Evolutionary conservation across 495 filamentous ascomycete genomes (phyloP).

Genomic region (Annulohypoxylon nitens): DNA sequence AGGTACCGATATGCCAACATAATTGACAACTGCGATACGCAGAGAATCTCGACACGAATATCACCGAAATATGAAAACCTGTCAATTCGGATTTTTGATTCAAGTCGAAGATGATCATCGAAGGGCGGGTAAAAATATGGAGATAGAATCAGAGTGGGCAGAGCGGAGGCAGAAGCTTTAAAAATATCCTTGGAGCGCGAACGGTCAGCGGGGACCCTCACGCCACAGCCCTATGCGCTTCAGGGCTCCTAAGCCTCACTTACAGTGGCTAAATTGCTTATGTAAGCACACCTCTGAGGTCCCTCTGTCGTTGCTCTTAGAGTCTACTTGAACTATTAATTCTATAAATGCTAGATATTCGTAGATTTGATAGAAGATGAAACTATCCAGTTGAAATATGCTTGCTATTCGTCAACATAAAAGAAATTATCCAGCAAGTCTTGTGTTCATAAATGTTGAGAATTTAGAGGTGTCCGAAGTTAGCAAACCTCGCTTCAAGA

Average conservation of each 20-base stretch:
- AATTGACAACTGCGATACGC: background rate
- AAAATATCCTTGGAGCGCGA: slow-evolving; percentile 1
- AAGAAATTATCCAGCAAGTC: too few relatives aligned
- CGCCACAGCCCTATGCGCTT: background rate
- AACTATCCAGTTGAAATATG: too few relatives aligned
- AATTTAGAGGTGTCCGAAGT: too few relatives aligned
- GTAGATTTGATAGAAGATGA: too few relatives aligned
- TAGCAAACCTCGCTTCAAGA: too few relatives aligned
- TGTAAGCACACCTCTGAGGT: too few relatives aligned
- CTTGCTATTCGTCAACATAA: too few relatives aligned
- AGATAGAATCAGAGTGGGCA: slow-evolving; percentile 1
- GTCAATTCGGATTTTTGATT: background rate
- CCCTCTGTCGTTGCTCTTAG: too few relatives aligned
- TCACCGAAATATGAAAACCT: background rate
- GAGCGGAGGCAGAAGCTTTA: slow-evolving; percentile 2
- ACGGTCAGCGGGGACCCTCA: background rate
- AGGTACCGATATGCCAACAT: background rate
- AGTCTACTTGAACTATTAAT: too few relatives aligned
- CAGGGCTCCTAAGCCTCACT: background rate
- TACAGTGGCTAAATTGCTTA: too few relatives aligned
- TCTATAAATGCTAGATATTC: too few relatives aligned
- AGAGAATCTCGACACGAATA: background rate
- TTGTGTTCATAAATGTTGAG: too few relatives aligned
- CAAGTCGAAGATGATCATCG: background rate
- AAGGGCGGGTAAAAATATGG: slow-evolving; percentile 3